Base-by-base conservation (phyloP, 2,329 filamentous ascomycete species). In the Alternaria sp. region DNA sequence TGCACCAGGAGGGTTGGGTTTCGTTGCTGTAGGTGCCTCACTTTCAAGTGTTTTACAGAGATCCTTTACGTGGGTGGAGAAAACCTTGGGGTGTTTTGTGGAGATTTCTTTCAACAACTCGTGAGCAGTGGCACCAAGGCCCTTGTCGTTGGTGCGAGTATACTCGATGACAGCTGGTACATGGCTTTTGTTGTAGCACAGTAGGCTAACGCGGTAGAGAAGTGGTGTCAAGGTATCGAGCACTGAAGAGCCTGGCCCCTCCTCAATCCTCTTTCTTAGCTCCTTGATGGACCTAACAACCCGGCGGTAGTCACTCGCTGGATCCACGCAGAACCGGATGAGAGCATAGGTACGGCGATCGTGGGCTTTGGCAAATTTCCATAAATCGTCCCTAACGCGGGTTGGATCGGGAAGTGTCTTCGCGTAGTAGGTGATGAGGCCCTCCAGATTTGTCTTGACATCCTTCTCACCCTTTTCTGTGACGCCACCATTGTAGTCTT, bases 131-230 rank as follows among this genome's bases (percentile, higher is more conserved):
- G 87, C 83, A 6, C 91, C 92, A 52, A 97, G 84, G 0, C 90
- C 90, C 52, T 91, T 89, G 74, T 94, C 91, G 74, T 97, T 91
- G 10, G 89, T 94, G 73, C 93, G 90, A 11, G 94, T 93, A 73
- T 91, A 92, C 61, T 93, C 90, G 83, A 98, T 92, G 66, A 98
- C 95, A 0, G 93, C 90, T 4, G 94, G 89, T 17, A 99, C 89
- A 77, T 99, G 94, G 77, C 95, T 98, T 74, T 92, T 90, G 82
- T 97, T 99, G 83, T 96, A 97, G 69, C 97, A 87, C 67, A 99
- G 86, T 61, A 93, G 90, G 32, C 93, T 91, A 58, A 90, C 90
- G 46, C 93, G 89, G 77, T 97, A 97, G 5, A 98, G 83, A 15
- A 99, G 84, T 6, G 93, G 91, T 6, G 90, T 87, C 25, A 99